These are phyloP conservation scores for Litchi chinensis DNA, from an alignment of 345 rosid genomes.

Conservation along the genomic window DNA sequence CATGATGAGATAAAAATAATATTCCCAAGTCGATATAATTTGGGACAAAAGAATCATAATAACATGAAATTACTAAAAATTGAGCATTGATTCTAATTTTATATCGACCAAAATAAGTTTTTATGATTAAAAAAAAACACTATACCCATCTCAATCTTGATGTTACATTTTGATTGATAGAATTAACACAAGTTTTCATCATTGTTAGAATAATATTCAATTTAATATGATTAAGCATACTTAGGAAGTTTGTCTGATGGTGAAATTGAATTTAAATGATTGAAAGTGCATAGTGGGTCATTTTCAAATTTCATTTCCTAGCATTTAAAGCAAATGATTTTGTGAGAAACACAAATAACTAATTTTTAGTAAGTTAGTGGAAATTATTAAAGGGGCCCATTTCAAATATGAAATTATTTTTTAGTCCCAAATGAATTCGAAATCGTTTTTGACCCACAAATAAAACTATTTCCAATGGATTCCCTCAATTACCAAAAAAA, in stretches of 20 bases:
- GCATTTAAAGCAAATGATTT: not conserved
- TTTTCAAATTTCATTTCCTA: not conserved
- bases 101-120: not conserved
- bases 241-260: not conserved
- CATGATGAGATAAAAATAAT: not conserved
- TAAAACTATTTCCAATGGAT: too few species aligned
- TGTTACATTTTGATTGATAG: not conserved
- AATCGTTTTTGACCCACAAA: too few species aligned
- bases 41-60: not conserved
- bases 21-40: not conserved
- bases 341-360: not conserved
- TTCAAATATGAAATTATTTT: too few species aligned
- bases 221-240: too few species aligned
- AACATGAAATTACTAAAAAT: not conserved
- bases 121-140: too few species aligned
- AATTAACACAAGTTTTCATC: not conserved
- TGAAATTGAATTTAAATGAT: not conserved
- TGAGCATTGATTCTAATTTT: too few species aligned
- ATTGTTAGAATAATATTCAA: not conserved
- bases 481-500: too few species aligned
- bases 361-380: not conserved
- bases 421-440: too few species aligned
- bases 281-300: not conserved
- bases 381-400: too few species aligned
- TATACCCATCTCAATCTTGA: not conserved